phyloP scores from a whole-genome alignment of 768 basidiomycete species.

The Russula abietina region DNA sequence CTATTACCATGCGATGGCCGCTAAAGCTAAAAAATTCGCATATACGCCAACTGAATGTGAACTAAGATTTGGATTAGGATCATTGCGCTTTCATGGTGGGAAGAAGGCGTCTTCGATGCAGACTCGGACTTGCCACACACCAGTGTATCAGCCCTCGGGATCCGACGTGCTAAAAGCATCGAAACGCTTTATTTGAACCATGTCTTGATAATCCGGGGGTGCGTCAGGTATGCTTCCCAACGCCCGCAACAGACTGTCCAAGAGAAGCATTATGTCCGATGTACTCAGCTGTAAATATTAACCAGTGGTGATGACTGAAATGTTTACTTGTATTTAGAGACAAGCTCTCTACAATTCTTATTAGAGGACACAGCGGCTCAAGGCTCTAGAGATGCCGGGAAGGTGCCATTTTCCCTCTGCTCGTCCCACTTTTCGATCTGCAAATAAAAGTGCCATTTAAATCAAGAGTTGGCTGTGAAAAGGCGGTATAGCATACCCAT shows the following conservation, averaged over 20 bases:
- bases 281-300: not conserved
- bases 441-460: conserved; percentile 8
- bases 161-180: not conserved
- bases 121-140: not conserved
- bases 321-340: conserved; percentile 1
- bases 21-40: not conserved
- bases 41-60: not conserved
- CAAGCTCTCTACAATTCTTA: conserved; percentile 7
- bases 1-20: not conserved
- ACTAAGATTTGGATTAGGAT: not conserved
- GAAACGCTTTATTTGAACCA: not conserved
- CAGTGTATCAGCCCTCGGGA: not conserved
- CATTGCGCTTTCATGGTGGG: not conserved
- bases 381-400: conserved; percentile 86
- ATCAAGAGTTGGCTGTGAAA: not conserved
- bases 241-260: not conserved
- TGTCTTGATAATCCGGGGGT: not conserved
- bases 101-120: not conserved
- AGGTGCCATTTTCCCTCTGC: conserved; percentile 87
- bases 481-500: conserved; percentile 57
- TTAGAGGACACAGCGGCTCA: conserved; percentile 32
- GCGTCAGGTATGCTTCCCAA: not conserved
- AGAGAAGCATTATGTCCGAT: not conserved
- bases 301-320: not conserved
- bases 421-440: conserved; percentile 90